Conservation (phyloP, 2,329 filamentous ascomycete species). For the Fusarium temperatum region DNA sequence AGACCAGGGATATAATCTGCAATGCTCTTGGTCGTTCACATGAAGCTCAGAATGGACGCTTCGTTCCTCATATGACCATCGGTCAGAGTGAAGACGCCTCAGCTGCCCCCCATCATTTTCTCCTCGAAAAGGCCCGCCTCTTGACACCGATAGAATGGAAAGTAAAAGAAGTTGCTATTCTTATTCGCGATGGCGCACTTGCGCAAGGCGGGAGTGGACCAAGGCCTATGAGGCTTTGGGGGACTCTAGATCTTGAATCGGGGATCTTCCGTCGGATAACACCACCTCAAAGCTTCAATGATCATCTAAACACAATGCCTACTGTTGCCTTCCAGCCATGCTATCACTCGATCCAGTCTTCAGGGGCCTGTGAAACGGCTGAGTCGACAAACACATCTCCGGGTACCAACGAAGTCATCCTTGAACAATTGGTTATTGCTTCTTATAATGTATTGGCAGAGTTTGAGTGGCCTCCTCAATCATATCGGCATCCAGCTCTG, state of each 20-base stretch:
- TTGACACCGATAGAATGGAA: constrained; percentile 61
- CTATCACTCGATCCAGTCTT: constrained; percentile 8
- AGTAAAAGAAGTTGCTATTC: constrained; percentile 58
- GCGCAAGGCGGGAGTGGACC: constrained; percentile 41
- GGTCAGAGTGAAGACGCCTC: constrained; percentile 63
- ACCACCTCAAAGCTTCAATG: constrained; percentile 9
- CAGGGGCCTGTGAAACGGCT: constrained; percentile 8
- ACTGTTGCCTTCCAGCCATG: constrained; percentile 3
- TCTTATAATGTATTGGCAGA: constrained; percentile 65
- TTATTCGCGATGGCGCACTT: constrained; percentile 57
- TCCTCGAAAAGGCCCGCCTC: constrained; percentile 61
- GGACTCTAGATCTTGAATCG: constrained; percentile 52
- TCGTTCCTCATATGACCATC: constrained; percentile 64
- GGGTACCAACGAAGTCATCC: not conserved
- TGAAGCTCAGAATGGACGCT: constrained; percentile 34
- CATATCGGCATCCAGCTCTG: constrained; percentile 54
- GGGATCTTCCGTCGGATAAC: constrained; percentile 4
- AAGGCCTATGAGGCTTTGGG: constrained; percentile 67
- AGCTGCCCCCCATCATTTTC: constrained; percentile 57
- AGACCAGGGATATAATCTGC: constrained; percentile 50
- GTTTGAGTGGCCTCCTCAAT: constrained; percentile 56
- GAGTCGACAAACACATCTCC: not conserved
- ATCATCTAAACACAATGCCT: not conserved
- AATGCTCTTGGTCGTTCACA: constrained; percentile 46
- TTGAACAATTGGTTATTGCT: constrained; percentile 51